A percentile compares a stretch with the other conserved stretches of the same genome.
These are phyloP conservation scores for Zygosaccharomyces bailii DNA, from an alignment of 805 yeast species.

Conservation along the genomic window DNA sequence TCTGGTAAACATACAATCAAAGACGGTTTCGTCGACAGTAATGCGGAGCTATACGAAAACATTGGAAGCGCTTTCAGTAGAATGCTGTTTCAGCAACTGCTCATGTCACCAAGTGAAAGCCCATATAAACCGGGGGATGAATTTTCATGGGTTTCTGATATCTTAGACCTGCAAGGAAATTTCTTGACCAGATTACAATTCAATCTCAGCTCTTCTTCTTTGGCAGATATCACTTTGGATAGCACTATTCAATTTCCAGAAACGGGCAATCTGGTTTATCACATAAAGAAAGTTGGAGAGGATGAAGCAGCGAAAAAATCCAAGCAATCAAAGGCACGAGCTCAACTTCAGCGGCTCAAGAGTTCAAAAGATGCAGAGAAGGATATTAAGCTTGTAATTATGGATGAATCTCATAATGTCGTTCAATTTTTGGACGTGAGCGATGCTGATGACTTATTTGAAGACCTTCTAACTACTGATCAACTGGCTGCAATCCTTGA, in stretches of 20 bases:
- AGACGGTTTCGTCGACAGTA: constrained; percentile 1
- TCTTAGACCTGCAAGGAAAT: constrained; percentile 30
- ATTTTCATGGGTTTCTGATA: constrained; percentile 34
- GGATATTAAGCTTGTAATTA: constrained; percentile 6
- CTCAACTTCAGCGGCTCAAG: not conserved
- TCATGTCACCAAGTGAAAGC: constrained; percentile 20
- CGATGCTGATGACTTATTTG: constrained; percentile 18
- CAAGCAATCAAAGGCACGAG: not conserved
- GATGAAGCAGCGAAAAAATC: not conserved
- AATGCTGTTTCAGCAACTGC: constrained; percentile 18
- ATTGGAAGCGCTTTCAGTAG: constrained; percentile 25
- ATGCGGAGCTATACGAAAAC: constrained; percentile 10
- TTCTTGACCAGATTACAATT: constrained; percentile 20
- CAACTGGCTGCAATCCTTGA: constrained; percentile 6
- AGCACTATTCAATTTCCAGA: constrained; percentile 7
- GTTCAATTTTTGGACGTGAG: constrained; percentile 21
- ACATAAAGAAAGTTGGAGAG: constrained; percentile 5
- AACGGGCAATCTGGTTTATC: constrained; percentile 14
- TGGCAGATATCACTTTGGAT: constrained; percentile 11
- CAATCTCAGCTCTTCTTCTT: constrained; percentile 10
- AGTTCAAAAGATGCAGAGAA: not conserved
- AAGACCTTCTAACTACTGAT: constrained; percentile 12
- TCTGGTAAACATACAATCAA: constrained; percentile 9
- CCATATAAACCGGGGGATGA: constrained; percentile 27
- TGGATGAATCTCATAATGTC: constrained; percentile 11